Evolutionary conservation across 805 yeast genomes (phyloP), one percentile per base, ranked within the genome.

Genomic region (Candida quercuum): DNA sequence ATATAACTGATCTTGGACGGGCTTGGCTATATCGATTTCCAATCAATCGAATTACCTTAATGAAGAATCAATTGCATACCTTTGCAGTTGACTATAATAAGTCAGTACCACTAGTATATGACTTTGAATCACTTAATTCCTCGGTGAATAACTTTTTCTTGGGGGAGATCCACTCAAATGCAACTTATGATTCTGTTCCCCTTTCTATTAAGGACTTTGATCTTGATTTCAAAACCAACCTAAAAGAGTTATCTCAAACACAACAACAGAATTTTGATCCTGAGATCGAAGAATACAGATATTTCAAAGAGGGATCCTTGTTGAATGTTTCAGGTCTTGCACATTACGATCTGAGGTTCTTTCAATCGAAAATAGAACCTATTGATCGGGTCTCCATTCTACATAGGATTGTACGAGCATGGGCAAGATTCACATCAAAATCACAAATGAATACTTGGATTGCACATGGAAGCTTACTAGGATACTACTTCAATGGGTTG

Each of bases 401-500:
- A 0, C 58, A 54, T 30, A 39, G 54, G 20, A 48, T 54, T 13
- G 43, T 32, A 1, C 35, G 56, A 16, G 46, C 57, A 14, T 54
- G 58, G 58, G 32, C 51, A 0, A 38, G 46, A 23, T 52, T 52
- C 37, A 45, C 54, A 0, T 38, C 32, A 3, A 24, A 14, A 16
- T 12, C 30, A 1, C 22, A 38, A 1, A 34, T 50, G 12, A 37
- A 43, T 10, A 36, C 82, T 5, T 78, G 82, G 85, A 61, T 78
- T 7, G 82, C 82, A 1, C 85, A 79, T 52, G 87, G 87, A 2
- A 62, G 82, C 2, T 60, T 79, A 44, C 63, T 78, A 28, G 76
- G 81, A 10, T 78, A 83, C 74, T 63, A 74, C 45, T 76, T 83
- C 73, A 76, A 77, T 50, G 85, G 86, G 0, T 45, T 73, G 37